Percentiles rank a stretch among this genome's conserved stretches.
phyloP scores from a whole-genome alignment of 2,329 filamentous ascomycete genomes.

The Tolypocladium ovalisporum region DNA sequence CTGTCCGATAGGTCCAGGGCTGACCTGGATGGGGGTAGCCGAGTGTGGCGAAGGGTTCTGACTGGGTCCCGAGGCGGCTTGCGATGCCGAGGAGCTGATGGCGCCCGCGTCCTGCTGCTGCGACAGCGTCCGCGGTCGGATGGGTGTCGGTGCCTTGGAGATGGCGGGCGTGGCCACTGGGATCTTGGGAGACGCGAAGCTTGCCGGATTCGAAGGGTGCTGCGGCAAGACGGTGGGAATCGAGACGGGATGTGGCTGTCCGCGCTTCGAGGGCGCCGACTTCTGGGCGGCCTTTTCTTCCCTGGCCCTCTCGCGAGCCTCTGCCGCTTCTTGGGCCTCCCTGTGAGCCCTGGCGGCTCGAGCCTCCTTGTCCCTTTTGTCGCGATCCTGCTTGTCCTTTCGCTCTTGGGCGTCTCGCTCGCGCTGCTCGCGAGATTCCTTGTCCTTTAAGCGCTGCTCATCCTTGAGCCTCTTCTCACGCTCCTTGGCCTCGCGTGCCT shows the following conservation, averaged over 20 bases:
- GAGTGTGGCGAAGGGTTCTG: conserved; percentile 50
- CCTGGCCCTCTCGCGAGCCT: conserved; percentile 52
- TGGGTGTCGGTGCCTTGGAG: conserved; percentile 73
- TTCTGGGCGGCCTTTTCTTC: conserved; percentile 40
- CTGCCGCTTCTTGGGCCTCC: conserved; percentile 39
- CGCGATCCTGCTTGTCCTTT: conserved; percentile 49
- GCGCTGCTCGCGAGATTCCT: conserved; percentile 60
- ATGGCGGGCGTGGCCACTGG: conserved; percentile 69
- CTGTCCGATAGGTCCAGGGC: conserved; percentile 51
- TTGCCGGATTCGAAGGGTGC: conserved; percentile 45
- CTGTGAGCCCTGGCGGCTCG: conserved; percentile 46
- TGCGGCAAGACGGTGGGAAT: conserved; percentile 44
- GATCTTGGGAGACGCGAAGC: conserved; percentile 68
- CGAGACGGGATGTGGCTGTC: conserved; percentile 26
- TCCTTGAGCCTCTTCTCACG: conserved; percentile 80
- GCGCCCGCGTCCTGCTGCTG: conserved; percentile 69
- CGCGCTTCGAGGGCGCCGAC: conserved; percentile 18
- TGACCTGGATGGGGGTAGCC: conserved; percentile 53
- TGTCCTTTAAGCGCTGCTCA: conserved; percentile 71
- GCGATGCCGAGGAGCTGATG: conserved; percentile 59
- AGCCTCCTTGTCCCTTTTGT: conserved; percentile 51
- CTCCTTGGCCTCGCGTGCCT: conserved; percentile 47
- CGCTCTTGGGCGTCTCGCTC: conserved; percentile 59
- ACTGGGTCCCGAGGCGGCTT: conserved; percentile 43
- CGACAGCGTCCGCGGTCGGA: conserved; percentile 63